Conservation (phyloP, 73 alveolate species). For the Symbiodinium pilosum region DNA sequence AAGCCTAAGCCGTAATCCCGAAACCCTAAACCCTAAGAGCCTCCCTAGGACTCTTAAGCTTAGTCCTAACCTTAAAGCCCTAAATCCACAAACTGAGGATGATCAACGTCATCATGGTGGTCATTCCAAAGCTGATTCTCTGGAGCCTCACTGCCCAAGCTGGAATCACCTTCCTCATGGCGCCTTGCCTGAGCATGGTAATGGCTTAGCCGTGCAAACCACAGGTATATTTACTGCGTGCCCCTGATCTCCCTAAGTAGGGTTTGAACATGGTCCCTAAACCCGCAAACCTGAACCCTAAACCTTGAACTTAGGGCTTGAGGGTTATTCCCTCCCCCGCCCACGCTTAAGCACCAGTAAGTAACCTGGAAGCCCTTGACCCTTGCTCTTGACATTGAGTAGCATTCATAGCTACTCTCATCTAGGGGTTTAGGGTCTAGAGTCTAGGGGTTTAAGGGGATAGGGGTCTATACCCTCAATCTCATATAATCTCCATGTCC, state of each 20-base stretch:
- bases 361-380: too few relatives aligned
- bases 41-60: background rate
- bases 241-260: too few relatives aligned
- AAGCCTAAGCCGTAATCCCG: too few relatives aligned
- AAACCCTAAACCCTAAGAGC: too few relatives aligned
- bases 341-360: too few relatives aligned
- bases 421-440: background rate
- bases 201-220: too few relatives aligned
- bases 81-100: background rate
- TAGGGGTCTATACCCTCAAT: too few relatives aligned
- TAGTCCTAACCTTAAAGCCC: background rate
- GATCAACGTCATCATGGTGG: constrained; percentile 46
- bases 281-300: background rate
- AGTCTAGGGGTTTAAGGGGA: background rate
- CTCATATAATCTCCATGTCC: too few relatives aligned
- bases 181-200: background rate
- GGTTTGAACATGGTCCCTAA: background rate
- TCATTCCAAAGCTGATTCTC: constrained; percentile 32
- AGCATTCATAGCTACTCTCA: too few relatives aligned
- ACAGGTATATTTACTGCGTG: too few relatives aligned
- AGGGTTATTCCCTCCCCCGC: too few relatives aligned
- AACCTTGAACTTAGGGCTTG: background rate
- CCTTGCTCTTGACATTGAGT: too few relatives aligned
- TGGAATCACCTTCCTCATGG: constrained; percentile 69
- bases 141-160: constrained; percentile 80